A percentile compares a stretch with the other conserved stretches of the same genome.
Conservation (phyloP, 164 flowering plant species). For the Nymphaea thermarum region DNA sequence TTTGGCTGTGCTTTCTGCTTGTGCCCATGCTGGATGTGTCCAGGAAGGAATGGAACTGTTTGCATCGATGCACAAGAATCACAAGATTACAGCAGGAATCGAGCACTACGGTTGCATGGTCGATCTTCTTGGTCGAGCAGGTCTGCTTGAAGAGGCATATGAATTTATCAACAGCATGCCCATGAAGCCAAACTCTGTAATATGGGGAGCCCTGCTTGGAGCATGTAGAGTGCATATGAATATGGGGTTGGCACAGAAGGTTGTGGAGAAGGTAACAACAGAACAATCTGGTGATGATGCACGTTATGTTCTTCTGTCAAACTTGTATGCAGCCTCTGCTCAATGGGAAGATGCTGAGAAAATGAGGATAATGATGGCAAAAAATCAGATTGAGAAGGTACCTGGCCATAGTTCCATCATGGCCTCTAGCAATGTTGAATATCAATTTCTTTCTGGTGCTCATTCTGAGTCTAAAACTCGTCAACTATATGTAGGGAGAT, state of each 20-base stretch:
- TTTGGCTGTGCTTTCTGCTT: constrained; percentile 52
- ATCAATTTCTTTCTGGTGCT: constrained; percentile 7
- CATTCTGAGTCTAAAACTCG: not conserved
- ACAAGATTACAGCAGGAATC: constrained; percentile 27
- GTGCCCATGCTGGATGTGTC: constrained; percentile 62
- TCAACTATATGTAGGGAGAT: not conserved
- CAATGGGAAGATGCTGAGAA: constrained; percentile 61
- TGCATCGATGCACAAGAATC: constrained; percentile 37
- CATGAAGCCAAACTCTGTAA: constrained; percentile 43
- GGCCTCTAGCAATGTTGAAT: constrained; percentile 5
- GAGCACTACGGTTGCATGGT: constrained; percentile 73
- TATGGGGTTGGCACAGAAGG: constrained; percentile 24
- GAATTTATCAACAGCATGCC: constrained; percentile 49
- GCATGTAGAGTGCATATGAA: constrained; percentile 49
- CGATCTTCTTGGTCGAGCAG: constrained; percentile 63
- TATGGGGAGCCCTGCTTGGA: constrained; percentile 66
- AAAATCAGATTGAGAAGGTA: constrained; percentile 27
- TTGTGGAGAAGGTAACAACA: constrained; percentile 19
- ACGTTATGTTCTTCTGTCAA: constrained; percentile 41
- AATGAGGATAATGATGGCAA: constrained; percentile 27
- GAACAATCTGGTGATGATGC: constrained; percentile 20
- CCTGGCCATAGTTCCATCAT: constrained; percentile 38
- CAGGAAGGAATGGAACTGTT: constrained; percentile 47
- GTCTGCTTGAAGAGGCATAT: constrained; percentile 50
- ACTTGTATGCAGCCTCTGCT: constrained; percentile 58